Evolutionary conservation across 768 basidiomycete species (phyloP).

Genomic region (Termitomyces sp.): DNA sequence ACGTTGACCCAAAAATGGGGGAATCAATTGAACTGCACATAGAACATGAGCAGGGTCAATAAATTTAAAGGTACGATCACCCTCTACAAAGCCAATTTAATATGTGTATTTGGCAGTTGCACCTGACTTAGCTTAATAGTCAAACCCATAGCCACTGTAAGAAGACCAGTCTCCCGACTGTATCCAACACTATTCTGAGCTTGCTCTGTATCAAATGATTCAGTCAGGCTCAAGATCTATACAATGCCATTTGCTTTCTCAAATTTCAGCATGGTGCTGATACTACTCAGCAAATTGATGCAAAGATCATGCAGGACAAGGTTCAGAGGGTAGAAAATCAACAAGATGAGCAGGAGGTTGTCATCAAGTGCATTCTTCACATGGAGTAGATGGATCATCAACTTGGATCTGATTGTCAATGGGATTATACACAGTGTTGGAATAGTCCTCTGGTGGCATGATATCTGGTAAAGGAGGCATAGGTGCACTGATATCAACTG

Average conservation of each 20-base stretch:
- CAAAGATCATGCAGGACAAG: neutral
- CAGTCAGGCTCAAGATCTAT: neutral
- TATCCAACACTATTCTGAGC: too few species aligned
- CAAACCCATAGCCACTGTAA: too few species aligned
- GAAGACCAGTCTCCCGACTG: too few species aligned
- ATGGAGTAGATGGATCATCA: neutral
- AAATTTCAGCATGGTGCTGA: neutral
- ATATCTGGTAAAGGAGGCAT: neutral
- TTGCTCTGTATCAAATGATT: too few species aligned
- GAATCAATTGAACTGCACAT: neutral
- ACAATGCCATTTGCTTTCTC: neutral
- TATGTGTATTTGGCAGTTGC: too few species aligned
- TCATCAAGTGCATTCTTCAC: neutral
- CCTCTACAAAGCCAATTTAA: neutral
- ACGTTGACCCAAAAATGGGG: neutral
- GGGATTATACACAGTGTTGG: too few species aligned
- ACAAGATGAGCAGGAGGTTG: neutral
- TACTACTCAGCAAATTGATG: neutral
- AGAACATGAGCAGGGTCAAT: neutral
- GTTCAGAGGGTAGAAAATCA: neutral
- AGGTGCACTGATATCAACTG: neutral
- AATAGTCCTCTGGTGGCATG: neutral
- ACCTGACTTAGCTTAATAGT: too few species aligned
- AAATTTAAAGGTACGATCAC: neutral
- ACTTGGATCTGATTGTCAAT: neutral